Conservation (phyloP, 1,284 basidiomycete genomes). For the Gomphus bonarii region DNA sequence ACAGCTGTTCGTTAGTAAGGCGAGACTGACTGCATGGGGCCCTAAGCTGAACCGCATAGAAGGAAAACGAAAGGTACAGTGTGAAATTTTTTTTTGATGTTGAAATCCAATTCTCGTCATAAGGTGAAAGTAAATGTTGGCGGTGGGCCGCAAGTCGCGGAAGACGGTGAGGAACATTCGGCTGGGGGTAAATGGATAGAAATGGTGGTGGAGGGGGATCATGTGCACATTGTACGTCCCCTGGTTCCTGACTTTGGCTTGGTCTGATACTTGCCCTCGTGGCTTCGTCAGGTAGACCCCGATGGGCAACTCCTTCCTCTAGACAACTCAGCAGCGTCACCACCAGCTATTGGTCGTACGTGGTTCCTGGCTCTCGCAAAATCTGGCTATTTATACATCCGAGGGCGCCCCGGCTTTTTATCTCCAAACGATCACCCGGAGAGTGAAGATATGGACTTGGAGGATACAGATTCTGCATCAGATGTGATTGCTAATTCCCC, state of each 20-base stretch:
- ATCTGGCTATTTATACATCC: conserved; percentile 1
- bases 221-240: conserved; percentile 60
- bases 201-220: conserved; percentile 64
- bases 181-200: conserved; percentile 47
- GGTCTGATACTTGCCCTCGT: neutral
- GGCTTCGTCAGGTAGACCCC: conserved; percentile 23
- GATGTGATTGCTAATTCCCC: neutral
- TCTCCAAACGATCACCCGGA: neutral
- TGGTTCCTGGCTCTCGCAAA: conserved; percentile 31
- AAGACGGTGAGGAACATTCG: conserved; percentile 35
- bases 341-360: conserved; percentile 37
- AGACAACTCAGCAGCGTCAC: conserved; percentile 35
- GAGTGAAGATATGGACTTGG: conserved; percentile 1
- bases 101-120: neutral
- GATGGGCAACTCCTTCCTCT: conserved; percentile 45
- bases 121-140: conserved; percentile 66
- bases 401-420: neutral
- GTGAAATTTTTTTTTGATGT: neutral
- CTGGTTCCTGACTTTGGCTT: neutral
- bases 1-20: conserved; percentile 51
- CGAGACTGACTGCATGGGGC: conserved; percentile 67
- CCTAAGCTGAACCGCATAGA: conserved; percentile 48
- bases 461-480: conserved; percentile 4
- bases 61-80: conserved; percentile 55
- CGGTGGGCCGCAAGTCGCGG: conserved; percentile 38